Evolutionary conservation across 257 asterid genomes (phyloP), one percentile per base, ranked within the genome.

Genomic region (Rubia yunnanensis): DNA sequence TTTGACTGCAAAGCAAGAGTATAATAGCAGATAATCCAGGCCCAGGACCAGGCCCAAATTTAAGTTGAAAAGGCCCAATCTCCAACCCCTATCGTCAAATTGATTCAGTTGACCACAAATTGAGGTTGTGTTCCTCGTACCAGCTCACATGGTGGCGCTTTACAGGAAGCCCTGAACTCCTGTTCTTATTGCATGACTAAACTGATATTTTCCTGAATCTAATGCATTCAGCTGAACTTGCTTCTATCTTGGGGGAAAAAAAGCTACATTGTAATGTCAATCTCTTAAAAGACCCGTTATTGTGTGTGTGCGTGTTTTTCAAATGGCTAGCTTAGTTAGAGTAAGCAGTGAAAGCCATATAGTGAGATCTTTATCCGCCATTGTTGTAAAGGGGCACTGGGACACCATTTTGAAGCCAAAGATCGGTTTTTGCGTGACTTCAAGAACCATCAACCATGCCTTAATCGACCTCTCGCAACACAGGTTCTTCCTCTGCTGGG

Each of bases 381-480:
- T 89, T 68, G 79, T 84, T 70, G 63, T 92, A 7, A 87, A 87
- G 80, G 95, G 96, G 35, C 76, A 78, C 18, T 84, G 94, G 89
- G 86, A 84, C 63, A 80, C 64, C 72, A 73, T 80, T 57, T 79
- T 87, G 89, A 86, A 75, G 77, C 89, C 91, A 34, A 87, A 80
- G 75, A 75, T 87, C 55, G 87, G 92, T 69, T 80, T 88, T 67
- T 71, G 41, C 30, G 76, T 87, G 67, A 76, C 91, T 46, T 84
- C 95, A 38, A 80, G 89, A 66, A 79, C 77, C 56, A 73, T 87
- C 49, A 78, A 78, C 62, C 91, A 85, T 60, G 73, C 86, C 6
- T 64, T 89, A 34, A 61, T 74, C 46, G 65, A 54, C 60, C 85
- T 92, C 69, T 89, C 89, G 14, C 75, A 78, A 2, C 39, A 60